phyloP scores from a whole-genome alignment of 306 rosid species.

The Prunus padus region DNA sequence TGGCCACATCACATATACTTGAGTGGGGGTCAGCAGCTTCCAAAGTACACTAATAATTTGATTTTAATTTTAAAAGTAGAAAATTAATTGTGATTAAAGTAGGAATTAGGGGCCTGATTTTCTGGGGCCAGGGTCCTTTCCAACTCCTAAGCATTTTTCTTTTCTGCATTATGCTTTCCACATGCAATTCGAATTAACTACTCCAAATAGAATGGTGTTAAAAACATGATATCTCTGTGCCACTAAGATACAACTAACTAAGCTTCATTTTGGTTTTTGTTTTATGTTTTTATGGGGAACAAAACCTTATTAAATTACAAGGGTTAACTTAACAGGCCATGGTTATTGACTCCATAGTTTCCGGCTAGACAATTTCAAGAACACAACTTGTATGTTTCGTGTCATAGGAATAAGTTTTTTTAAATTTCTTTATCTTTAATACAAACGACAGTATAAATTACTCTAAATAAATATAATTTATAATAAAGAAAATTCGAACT shows the following conservation, averaged over 20 bases:
- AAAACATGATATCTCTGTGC: constrained; percentile 34
- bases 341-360: constrained; percentile 23
- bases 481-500: fast-evolving
- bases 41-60: neutral
- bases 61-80: too few species aligned
- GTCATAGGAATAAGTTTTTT: too few species aligned
- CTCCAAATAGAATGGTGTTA: constrained; percentile 35
- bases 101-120: constrained; percentile 26
- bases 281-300: constrained; percentile 37
- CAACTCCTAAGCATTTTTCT: constrained; percentile 22
- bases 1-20: constrained; percentile 9
- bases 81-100: constrained; percentile 8
- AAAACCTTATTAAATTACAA: constrained; percentile 15
- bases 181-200: constrained; percentile 27
- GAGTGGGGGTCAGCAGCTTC: constrained; percentile 21
- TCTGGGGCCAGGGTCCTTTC: constrained; percentile 28
- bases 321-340: constrained; percentile 16
- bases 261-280: neutral
- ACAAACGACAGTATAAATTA: too few species aligned
- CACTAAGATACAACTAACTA: constrained; percentile 21
- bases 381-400: too few species aligned
- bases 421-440: too few species aligned
- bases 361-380: constrained; percentile 11
- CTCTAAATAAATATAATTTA: too few species aligned
- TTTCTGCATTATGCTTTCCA: constrained; percentile 28